A percentile compares a stretch with the other conserved stretches of the same genome.
phyloP scores from a whole-genome alignment of 306 rosid genomes.

The Luffa acutangula region DNA sequence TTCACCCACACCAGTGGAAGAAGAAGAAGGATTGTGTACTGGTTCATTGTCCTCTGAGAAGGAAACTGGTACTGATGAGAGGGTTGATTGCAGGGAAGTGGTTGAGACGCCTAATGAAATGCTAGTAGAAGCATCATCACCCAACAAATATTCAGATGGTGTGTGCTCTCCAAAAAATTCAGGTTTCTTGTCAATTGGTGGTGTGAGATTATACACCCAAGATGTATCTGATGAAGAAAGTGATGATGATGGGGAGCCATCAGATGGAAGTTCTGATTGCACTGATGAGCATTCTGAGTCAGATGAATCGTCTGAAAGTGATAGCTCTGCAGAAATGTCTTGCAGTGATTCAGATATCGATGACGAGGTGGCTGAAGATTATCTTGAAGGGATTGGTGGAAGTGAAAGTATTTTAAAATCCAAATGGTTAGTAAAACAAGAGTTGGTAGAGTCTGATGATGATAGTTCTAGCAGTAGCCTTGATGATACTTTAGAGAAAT shows the following conservation, averaged over 20 bases:
- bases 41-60: slow-evolving; percentile 35
- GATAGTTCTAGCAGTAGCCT: slow-evolving; percentile 45
- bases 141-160: slow-evolving; percentile 39
- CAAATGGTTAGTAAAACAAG: slow-evolving; percentile 66
- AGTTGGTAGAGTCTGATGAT: slow-evolving; percentile 32
- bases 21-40: slow-evolving; percentile 28
- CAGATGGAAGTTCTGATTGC: slow-evolving; percentile 24
- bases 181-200: slow-evolving; percentile 80
- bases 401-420: slow-evolving; percentile 45
- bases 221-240: slow-evolving; percentile 58
- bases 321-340: slow-evolving; percentile 47
- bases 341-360: slow-evolving; percentile 73
- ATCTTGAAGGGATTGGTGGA: slow-evolving; percentile 88
- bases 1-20: slow-evolving; percentile 27
- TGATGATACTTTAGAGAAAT: slow-evolving; percentile 55
- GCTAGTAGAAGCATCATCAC: slow-evolving; percentile 16
- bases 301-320: slow-evolving; percentile 42
- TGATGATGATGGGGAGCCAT: slow-evolving; percentile 33
- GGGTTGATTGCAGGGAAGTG: slow-evolving; percentile 20
- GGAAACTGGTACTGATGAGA: slow-evolving; percentile 31
- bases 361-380: slow-evolving; percentile 76
- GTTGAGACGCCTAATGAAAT: slow-evolving; percentile 31
- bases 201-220: slow-evolving; percentile 63
- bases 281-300: slow-evolving; percentile 39
- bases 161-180: slow-evolving; percentile 32